Evolutionary conservation across 2,329 filamentous ascomycete genomes (phyloP).

Genomic region (Alternaria novae-zelandiae): DNA sequence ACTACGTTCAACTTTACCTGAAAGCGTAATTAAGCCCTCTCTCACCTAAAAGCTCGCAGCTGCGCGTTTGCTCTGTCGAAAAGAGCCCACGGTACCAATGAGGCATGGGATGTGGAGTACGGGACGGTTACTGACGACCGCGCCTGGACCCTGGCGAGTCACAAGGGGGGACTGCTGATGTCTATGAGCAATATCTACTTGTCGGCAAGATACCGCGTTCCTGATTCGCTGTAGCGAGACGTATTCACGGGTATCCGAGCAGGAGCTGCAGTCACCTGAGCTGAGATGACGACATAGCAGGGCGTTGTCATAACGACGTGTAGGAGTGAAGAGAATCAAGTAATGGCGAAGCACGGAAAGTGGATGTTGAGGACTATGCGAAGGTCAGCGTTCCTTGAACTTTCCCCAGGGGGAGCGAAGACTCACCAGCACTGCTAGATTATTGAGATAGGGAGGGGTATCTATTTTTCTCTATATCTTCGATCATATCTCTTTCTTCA

Average conservation of each 20-base stretch:
- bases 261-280: not conserved
- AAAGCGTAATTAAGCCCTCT: not conserved
- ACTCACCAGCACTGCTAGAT: not conserved
- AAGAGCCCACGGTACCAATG: not conserved
- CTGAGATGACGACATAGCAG: not conserved
- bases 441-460: not conserved
- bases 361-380: not conserved
- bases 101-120: not conserved
- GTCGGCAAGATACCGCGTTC: not conserved
- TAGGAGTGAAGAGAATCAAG: not conserved
- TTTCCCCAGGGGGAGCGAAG: not conserved
- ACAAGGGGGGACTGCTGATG: not conserved
- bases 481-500: not conserved
- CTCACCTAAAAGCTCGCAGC: not conserved
- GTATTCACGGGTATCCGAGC: not conserved
- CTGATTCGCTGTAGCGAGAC: not conserved
- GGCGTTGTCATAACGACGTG: not conserved
- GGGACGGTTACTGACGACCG: not conserved
- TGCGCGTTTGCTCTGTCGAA: not conserved
- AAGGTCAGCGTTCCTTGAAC: not conserved
- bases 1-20: constrained; percentile 4
- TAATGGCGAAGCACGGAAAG: not conserved
- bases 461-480: not conserved
- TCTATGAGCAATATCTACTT: not conserved
- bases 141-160: not conserved